A percentile compares a stretch with the other conserved stretches of the same genome.
phyloP scores from a whole-genome alignment of 352 stramenopile species.

The Phytophthora pistaciae region DNA sequence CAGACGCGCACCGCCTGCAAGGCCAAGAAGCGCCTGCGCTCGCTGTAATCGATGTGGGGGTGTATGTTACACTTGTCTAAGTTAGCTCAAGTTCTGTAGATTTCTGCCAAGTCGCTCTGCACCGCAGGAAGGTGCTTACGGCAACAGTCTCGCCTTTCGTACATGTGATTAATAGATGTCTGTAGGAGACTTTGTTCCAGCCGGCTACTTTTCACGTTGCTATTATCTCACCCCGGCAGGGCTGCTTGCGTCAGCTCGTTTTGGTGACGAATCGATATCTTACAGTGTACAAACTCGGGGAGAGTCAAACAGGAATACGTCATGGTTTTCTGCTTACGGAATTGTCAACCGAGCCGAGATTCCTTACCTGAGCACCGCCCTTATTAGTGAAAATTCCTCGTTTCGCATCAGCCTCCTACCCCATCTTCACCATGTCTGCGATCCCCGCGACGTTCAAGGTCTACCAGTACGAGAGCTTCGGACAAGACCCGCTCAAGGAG shows the following conservation, averaged over 20 bases:
- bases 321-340: no score
- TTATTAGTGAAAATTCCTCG: no score
- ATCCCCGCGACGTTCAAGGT: constrained; percentile 31
- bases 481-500: constrained; percentile 24
- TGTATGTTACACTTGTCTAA: constrained; percentile 8
- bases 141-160: background rate
- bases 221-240: background rate
- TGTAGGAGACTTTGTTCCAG: background rate
- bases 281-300: no score
- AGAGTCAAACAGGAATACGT: no score
- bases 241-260: no score
- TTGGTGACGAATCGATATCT: no score
- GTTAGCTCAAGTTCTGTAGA: constrained; percentile 16
- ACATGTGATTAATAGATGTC: background rate
- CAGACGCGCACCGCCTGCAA: constrained; percentile 23
- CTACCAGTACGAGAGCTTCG: constrained; percentile 43
- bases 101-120: background rate
- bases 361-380: no score
- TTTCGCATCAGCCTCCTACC: no score
- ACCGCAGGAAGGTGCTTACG: background rate
- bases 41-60: constrained; percentile 18
- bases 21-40: constrained; percentile 31
- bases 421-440: no score
- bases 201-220: no score
- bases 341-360: no score